Base-by-base conservation (phyloP, 2,329 filamentous ascomycete genomes). In the Aspergillus hiratsukae region DNA sequence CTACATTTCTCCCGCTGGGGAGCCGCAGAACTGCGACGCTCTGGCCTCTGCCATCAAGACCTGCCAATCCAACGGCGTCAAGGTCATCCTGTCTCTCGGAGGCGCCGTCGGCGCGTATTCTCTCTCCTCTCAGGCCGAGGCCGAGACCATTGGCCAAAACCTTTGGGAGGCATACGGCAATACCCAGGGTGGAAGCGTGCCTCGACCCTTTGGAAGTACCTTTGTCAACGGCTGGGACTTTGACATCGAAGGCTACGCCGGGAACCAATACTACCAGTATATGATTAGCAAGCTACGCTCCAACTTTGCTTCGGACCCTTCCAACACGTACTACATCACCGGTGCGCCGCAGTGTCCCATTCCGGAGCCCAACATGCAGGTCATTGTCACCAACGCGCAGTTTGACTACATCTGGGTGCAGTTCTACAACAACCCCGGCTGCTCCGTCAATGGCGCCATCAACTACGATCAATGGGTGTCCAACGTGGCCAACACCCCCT, bases 141-240 rank as follows among this genome's bases (percentile, higher is more conserved):
- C 76, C 3, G 66, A 74, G 43, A 64, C 66, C 14, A 76, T 80
- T 41, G 78, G 73, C 8, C 58, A 62, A 46, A 60, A 62, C 45
- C 67, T 80, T 4, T 81, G 77, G 78, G 66, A 75, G 14, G 69
- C 75, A 0, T 81, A 79, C 58, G 79, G 76, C 31, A 37, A 37
- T 37, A 37, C 31, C 29, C 65, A 71, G 3, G 71, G 61, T 21
- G 79, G 79, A 29, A 65, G 74, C 56, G 75, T 76, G 27, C 67
- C 60, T 5, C 58, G 62, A 17, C 62, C 60, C 5, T 64, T 64
- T 31, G 62, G 62, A 8, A 31, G 31, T 6, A 54, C 57, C 14
- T 61, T 76, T 3, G 76, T 84, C 31, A 79, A 84, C 61, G 78
- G 80, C 17, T 83, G 78, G 64, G 80, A 83, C 61, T 77, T 81